These are phyloP conservation scores for Pulveroboletus sp. DNA, from an alignment of 768 basidiomycete species.

Conservation along the genomic window DNA sequence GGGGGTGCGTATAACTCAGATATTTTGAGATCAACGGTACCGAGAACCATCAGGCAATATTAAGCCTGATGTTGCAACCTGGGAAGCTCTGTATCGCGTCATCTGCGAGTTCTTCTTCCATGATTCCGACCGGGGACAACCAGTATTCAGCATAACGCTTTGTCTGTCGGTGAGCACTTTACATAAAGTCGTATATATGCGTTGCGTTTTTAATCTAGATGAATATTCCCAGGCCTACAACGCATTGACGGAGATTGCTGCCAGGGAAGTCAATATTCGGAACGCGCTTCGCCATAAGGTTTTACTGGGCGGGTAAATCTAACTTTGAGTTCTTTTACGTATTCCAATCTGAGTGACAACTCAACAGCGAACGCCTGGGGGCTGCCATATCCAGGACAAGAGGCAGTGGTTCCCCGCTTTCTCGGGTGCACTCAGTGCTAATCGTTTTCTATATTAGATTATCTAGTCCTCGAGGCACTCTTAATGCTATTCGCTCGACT, in stretches of 20 bases:
- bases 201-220: conserved; percentile 11
- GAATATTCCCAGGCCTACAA: conserved; percentile 45
- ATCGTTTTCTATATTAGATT: conserved; percentile 37
- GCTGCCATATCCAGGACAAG: conserved; percentile 42
- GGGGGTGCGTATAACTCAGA: conserved; percentile 12
- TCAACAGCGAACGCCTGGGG: conserved; percentile 44
- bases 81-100: conserved; percentile 26
- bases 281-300: conserved; percentile 41
- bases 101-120: conserved; percentile 39
- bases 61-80: conserved; percentile 23
- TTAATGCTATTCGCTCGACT: conserved; percentile 54
- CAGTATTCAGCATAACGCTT: conserved; percentile 23
- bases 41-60: conserved; percentile 13
- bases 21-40: background rate
- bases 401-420: conserved; percentile 33
- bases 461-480: conserved; percentile 53
- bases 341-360: background rate
- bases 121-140: conserved; percentile 13
- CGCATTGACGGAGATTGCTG: conserved; percentile 47
- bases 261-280: conserved; percentile 40
- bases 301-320: conserved; percentile 47
- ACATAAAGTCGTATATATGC: conserved; percentile 29
- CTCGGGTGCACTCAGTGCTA: background rate
- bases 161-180: conserved; percentile 22
- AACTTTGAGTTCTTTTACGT: background rate